phyloP scores from a whole-genome alignment of 1,284 basidiomycete genomes.

The Rhodotorula mucilaginosa region DNA sequence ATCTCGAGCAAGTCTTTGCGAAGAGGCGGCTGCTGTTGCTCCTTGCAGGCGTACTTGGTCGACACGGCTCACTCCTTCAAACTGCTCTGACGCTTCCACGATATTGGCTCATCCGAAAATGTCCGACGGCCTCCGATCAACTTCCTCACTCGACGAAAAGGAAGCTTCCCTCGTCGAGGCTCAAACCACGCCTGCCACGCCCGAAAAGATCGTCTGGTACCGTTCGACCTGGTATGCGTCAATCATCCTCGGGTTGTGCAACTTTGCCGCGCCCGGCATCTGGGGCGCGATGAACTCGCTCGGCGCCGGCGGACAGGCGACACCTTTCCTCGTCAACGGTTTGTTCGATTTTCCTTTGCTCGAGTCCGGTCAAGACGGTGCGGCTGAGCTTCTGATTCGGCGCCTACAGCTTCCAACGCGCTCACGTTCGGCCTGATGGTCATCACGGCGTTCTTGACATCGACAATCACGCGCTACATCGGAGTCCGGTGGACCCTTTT shows the following conservation, averaged over 20 bases:
- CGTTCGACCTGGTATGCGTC: slow-evolving; percentile 26
- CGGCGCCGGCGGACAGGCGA: slow-evolving; percentile 47
- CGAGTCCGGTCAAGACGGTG: not conserved
- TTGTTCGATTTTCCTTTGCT: no score
- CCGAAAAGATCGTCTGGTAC: slow-evolving; percentile 19
- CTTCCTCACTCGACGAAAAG: not conserved
- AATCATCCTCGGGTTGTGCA: slow-evolving; percentile 34
- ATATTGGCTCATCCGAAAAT: no score
- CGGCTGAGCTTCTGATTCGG: not conserved
- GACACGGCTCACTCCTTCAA: not conserved
- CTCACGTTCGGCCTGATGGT: slow-evolving; percentile 47
- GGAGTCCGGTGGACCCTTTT: slow-evolving; percentile 30
- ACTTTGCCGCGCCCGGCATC: slow-evolving; percentile 38
- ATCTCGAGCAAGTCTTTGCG: no score
- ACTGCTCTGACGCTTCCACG: no score
- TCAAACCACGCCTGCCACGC: not conserved
- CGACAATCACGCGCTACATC: slow-evolving; percentile 13
- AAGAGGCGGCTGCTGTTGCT: no score
- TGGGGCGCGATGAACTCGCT: slow-evolving; percentile 48
- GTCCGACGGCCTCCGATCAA: not conserved
- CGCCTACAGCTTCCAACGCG: slow-evolving; percentile 13
- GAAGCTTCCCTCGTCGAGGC: not conserved
- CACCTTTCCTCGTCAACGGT: slow-evolving; percentile 46
- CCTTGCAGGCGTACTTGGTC: no score
- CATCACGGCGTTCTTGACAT: slow-evolving; percentile 28